phyloP scores from a whole-genome alignment of 2,329 filamentous ascomycete genomes.

The Lachnellula occidentalis region DNA sequence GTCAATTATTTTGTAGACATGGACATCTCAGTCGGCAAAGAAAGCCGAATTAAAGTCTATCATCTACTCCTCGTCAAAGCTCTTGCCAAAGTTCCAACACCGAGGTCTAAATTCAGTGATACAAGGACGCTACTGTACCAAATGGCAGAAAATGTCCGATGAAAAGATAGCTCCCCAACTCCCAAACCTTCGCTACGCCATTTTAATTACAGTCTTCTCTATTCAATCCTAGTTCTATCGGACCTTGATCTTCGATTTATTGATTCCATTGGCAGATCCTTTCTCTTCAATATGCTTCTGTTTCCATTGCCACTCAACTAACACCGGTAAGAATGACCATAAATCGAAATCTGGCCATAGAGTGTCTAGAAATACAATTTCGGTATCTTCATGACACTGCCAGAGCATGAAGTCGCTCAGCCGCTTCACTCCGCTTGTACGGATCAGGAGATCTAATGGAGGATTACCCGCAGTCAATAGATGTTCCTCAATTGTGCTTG shows the following conservation, averaged over 20 bases:
- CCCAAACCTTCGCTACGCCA: background rate
- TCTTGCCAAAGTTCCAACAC: background rate
- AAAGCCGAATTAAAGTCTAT: no score
- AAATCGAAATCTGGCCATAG: conserved; percentile 96
- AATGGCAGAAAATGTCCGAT: no score
- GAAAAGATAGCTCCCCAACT: background rate
- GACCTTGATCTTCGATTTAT: conserved; percentile 16
- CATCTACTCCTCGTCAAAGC: background rate
- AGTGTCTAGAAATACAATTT: conserved; percentile 86
- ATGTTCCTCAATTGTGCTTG: conserved; percentile 74
- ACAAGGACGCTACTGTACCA: no score
- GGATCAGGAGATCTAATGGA: conserved; percentile 82
- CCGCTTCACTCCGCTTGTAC: conserved; percentile 87
- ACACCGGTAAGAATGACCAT: conserved; percentile 85
- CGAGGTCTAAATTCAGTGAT: background rate
- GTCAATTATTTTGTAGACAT: no score
- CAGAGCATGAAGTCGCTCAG: conserved; percentile 98
- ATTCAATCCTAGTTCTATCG: conserved; percentile 3
- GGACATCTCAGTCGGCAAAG: no score
- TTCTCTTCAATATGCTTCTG: conserved; percentile 32
- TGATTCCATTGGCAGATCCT: conserved; percentile 9
- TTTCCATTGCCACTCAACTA: conserved; percentile 81
- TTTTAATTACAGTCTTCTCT: no score
- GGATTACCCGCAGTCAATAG: conserved; percentile 84
- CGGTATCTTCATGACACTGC: conserved; percentile 91